Base-by-base conservation (phyloP, 2,329 filamentous ascomycete species). In the Aspergillus unguis region DNA sequence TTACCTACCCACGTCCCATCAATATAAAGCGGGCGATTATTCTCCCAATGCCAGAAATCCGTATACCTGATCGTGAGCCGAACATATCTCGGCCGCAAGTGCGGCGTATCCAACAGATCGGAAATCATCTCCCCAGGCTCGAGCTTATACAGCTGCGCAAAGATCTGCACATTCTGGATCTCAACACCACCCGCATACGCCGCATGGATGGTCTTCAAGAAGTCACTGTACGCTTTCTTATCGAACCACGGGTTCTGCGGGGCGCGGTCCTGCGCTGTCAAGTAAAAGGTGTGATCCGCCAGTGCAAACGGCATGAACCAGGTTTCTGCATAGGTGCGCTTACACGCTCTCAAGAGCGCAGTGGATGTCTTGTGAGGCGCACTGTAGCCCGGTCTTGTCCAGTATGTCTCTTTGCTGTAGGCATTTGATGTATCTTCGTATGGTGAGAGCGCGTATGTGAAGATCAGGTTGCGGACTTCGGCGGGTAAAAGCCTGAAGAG, bases 381-480 rank as follows among this genome's bases (percentile, higher is more conserved):
- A 17, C 63, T 66, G 60, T 76, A 77, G 0, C 68, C 67, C 0
- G 77, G 77, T 2, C 77, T 66, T 6, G 63, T 62, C 58, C 71
- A 78, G 58, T 66, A 73, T 3, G 73, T 70, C 2, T 63, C 49
- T 5, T 51, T 40, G 1, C 26, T 45, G 61, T 74, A 75, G 3
- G 55, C 46, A 9, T 44, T 37, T 2, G 51, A 37, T 2, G 46
- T 52, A 37, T 75, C 73, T 7, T 71, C 67, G 31, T 69, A 72
- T 29, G 73, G 71, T 5, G 70, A 63, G 3, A 80, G 62, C 0
- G 65, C 71, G 41, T 65, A 67, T 7, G 64, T 52, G 60, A 79
- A 83, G 44, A 83, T 78, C 1, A 66, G 60, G 54, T 70, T 69
- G 50, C 80, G 75, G 10, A 83, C 58, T 60, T 83, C 80, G 11